These are phyloP conservation scores for Didymellaceae sp. DNA, from an alignment of 2,329 filamentous ascomycete genomes.

Conservation along the genomic window DNA sequence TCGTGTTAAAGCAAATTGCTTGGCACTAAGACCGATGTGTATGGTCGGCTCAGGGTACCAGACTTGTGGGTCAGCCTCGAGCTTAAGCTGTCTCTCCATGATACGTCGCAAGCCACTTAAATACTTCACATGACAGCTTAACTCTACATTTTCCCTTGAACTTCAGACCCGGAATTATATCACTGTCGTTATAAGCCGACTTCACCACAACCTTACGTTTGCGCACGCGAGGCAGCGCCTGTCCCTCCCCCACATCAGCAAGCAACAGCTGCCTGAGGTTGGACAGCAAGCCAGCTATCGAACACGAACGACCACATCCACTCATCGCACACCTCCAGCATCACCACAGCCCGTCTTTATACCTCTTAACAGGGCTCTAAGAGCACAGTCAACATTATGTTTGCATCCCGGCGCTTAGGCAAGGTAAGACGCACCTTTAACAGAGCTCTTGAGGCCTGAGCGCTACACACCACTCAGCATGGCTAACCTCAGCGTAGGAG, in stretches of 20 bases:
- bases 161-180: neutral
- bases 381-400: constrained; percentile 50
- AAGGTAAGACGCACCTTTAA: constrained; percentile 48
- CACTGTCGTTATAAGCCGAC: no score
- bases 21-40: constrained; percentile 1
- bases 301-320: neutral
- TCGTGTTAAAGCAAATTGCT: no score
- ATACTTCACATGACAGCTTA: neutral
- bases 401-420: constrained; percentile 57
- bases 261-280: constrained; percentile 2
- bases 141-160: neutral
- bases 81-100: constrained; percentile 7
- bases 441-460: neutral
- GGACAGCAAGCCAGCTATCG: no score
- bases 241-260: constrained; percentile 18
- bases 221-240: neutral
- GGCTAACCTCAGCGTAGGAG: constrained; percentile 20
- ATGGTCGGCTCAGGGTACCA: constrained; percentile 5
- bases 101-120: constrained; percentile 1
- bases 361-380: neutral
- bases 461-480: neutral
- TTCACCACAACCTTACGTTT: neutral
- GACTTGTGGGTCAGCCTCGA: constrained; percentile 7
- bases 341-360: no score
- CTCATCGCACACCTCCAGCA: neutral